phyloP scores from a whole-genome alignment of 2,329 filamentous ascomycete genomes.

The Cladosporium velox region DNA sequence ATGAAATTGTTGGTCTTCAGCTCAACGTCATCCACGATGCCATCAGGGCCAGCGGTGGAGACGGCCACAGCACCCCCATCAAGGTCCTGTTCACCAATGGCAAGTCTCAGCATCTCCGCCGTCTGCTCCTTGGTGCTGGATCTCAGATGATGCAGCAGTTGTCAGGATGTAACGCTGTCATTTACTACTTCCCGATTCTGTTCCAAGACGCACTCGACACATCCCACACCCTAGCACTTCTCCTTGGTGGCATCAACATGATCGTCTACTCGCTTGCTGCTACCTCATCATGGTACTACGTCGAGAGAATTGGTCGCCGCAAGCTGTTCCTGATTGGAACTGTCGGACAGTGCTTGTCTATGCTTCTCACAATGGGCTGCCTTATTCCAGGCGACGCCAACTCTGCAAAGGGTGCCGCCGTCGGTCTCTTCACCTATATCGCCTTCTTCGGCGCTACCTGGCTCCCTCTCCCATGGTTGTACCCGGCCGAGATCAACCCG shows the following conservation, averaged over 20 bases:
- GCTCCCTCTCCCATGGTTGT: conserved; percentile 29
- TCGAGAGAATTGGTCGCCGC: conserved; percentile 60
- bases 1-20: conserved; percentile 16
- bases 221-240: conserved; percentile 68
- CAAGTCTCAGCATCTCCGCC: conserved; percentile 18
- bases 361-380: conserved; percentile 48
- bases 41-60: conserved; percentile 6
- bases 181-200: conserved; percentile 42
- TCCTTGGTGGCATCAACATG: conserved; percentile 47
- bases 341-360: conserved; percentile 55
- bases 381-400: conserved; percentile 13
- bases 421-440: conserved; percentile 35
- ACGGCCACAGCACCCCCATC: conserved; percentile 15
- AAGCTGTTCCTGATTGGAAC: conserved; percentile 45
- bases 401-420: conserved; percentile 29
- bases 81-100: conserved; percentile 14
- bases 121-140: conserved; percentile 17
- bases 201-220: conserved; percentile 45
- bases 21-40: conserved; percentile 18
- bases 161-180: conserved; percentile 27
- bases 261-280: conserved; percentile 38
- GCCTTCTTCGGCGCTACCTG: conserved; percentile 34
- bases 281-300: conserved; percentile 62
- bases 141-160: conserved; percentile 26
- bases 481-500: conserved; percentile 37